Base-by-base conservation (phyloP, 768 basidiomycete genomes). In the Chlorophyllum brunneum region DNA sequence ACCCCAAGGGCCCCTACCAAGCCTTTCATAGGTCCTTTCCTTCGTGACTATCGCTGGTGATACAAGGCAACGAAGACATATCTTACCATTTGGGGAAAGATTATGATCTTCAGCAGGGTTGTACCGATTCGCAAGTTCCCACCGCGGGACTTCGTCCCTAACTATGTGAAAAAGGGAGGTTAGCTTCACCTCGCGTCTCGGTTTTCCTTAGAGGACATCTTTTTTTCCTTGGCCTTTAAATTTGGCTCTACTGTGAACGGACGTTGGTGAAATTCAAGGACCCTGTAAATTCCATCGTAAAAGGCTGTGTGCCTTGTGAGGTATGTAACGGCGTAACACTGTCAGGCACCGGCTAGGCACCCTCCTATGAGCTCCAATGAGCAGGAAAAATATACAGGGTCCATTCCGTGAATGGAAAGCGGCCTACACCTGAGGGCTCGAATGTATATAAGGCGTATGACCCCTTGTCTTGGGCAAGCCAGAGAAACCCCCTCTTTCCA, bases 301-400 rank as follows among this genome's bases (percentile, higher is more conserved):
- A 50, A 20, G 3, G 16, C 36, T 6, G 27, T 50, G 48, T 50
- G 13, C 48, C 48, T 50, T 30, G 20, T 22, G 27, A 29, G 37
- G 38, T 23, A 26, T 34, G 33, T 31, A 50, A 40, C 39, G 16
- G 39, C 18, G 29, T 30, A 50, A 50, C 38, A 30, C 39, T 39
- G 22, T 30, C 48, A 50, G 48, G 48, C 48, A 50, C 48, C 47
- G 39, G 48, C 37, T 29, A 50, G 48, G 48, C 48, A 50, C 48
- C 27, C 7, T 10, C 29, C 38, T 7, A 31, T 47, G 26, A 50
- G 20, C 30, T n/a, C n/a, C n/a, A n/a, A n/a, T n/a, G n/a, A n/a
- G n/a, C 36, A 23, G 36, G 39, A 30, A 31, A 40, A 40, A 20
- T 48, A 30, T n/a, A 34, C 38, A 50, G 48, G 48, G 38, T 40